Evolutionary conservation across 1,284 basidiomycete species (phyloP), one percentile per base, ranked within the genome.

Genomic region (Ceratobasidium sp.): DNA sequence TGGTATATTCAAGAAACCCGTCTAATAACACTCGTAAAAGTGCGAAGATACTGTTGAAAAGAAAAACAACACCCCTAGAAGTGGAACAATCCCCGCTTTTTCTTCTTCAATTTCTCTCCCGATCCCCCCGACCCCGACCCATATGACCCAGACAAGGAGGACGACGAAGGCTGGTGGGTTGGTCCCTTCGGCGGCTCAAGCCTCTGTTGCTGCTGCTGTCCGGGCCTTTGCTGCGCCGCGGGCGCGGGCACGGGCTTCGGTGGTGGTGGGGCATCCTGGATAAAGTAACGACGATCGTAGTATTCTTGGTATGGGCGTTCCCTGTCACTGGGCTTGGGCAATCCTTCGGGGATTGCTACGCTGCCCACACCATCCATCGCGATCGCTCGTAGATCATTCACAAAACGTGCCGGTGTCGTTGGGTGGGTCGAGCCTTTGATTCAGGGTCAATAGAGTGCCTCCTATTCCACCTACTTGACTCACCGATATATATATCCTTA

Each of bases 401-500:
- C 86, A 82, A 98, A 98, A 37, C 89, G 85, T 61, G 91, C 89
- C 0, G 98, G 97, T 0, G 95, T 97, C 78, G 92, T 83, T 8
- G 91, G 87, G 83, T 99, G 95, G 8, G 96, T 97, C 13, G 97
- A 97, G 37, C 97, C 97, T 97, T 80, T 15, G 23, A 45, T 61
- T 26, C n/a, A 47, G n/a, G 13, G 20, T 20, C 31, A 39, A 37
- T 63, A 4, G 15, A 39, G 37, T 2, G 47, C 17, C 15, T 33
- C 26, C 37, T 63, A 26, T 20, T 35, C n/a, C 5, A 45, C n/a
- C 8, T 13, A n/a, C 23, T n/a, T 71, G 10, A 82, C 89, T 73
- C 80, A 96, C 96, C 96, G 79, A 99, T 94, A 84, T 92, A 94
- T 76, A 99, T 90, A 80, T 99, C 97, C 83, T 94, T 96, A 81